Percentiles rank a stretch among this genome's conserved stretches.
Evolutionary conservation across 2,329 filamentous ascomycete species (phyloP).

Genomic region (Cytospora leucostoma): DNA sequence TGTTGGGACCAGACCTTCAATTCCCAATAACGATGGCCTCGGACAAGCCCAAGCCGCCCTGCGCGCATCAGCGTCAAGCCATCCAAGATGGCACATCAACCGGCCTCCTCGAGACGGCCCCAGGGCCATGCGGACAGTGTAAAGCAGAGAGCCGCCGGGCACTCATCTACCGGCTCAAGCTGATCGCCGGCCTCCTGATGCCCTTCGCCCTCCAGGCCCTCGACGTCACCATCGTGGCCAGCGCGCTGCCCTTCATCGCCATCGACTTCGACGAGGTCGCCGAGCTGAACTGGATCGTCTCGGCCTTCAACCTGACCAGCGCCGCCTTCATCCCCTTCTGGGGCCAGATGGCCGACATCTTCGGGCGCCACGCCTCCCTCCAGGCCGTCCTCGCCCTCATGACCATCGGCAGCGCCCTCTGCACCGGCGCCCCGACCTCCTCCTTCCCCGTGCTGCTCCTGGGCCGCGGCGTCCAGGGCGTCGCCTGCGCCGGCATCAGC

Average conservation of each 20-base stretch:
- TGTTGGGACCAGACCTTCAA: no score
- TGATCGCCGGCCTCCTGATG: slow-evolving; percentile 50
- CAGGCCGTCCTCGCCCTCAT: slow-evolving; percentile 59
- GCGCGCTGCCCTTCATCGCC: slow-evolving; percentile 64
- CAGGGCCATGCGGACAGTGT: slow-evolving; percentile 11
- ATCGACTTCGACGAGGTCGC: slow-evolving; percentile 60
- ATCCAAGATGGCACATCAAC: slow-evolving; percentile 3
- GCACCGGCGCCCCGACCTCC: slow-evolving; percentile 55
- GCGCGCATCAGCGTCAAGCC: slow-evolving; percentile 12
- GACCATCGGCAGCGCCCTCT: slow-evolving; percentile 62
- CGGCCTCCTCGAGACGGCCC: neutral
- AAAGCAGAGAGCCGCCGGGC: slow-evolving; percentile 17
- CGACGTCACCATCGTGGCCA: slow-evolving; percentile 60
- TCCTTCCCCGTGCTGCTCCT: slow-evolving; percentile 62
- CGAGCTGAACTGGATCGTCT: slow-evolving; percentile 71
- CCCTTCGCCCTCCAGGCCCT: slow-evolving; percentile 64
- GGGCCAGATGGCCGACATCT: slow-evolving; percentile 65
- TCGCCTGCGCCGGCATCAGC: slow-evolving; percentile 61
- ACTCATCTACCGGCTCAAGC: slow-evolving; percentile 19
- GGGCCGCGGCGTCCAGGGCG: slow-evolving; percentile 63
- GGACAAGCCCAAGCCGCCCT: slow-evolving; percentile 9
- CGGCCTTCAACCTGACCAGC: slow-evolving; percentile 66
- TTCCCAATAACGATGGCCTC: slow-evolving; percentile 4
- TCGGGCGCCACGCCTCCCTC: slow-evolving; percentile 61
- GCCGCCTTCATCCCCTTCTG: slow-evolving; percentile 69